Evolutionary conservation across 169 alveolate genomes (phyloP).

Genomic region (Plasmodium gonderi): DNA sequence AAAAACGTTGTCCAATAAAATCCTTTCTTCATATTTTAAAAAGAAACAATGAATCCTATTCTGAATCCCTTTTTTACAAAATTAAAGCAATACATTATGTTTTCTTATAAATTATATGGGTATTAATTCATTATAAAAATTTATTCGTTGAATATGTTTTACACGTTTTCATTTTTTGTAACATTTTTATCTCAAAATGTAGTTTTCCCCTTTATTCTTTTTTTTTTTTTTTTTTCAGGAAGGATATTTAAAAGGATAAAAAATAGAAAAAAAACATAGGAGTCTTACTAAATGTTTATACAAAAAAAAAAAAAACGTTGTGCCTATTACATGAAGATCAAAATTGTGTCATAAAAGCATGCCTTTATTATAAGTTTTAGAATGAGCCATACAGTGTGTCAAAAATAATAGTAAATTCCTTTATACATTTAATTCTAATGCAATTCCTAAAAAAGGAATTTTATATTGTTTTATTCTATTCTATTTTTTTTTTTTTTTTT

Average conservation of each 20-base stretch:
- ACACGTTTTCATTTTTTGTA: not conserved
- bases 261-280: not conserved
- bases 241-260: not conserved
- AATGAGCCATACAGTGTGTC: not conserved
- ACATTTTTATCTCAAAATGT: conserved; percentile 3
- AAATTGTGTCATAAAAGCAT: not conserved
- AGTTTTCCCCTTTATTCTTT: too few relatives aligned
- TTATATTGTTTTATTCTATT: too few relatives aligned
- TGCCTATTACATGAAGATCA: not conserved
- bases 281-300: not conserved
- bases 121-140: not conserved
- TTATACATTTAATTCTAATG: not conserved
- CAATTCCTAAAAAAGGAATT: conserved; percentile 4
- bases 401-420: not conserved
- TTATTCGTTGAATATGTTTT: not conserved
- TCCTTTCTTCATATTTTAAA: conserved; percentile 16
- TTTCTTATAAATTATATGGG: not conserved
- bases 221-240: not conserved
- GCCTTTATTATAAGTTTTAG: not conserved
- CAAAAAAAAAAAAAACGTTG: not conserved
- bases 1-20: not conserved
- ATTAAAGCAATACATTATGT: not conserved
- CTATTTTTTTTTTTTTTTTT: too few relatives aligned
- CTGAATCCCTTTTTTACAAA: not conserved
- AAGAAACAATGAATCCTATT: not conserved